Base-by-base conservation (phyloP, 129 eudicot species). In the Solidago caesia region DNA sequence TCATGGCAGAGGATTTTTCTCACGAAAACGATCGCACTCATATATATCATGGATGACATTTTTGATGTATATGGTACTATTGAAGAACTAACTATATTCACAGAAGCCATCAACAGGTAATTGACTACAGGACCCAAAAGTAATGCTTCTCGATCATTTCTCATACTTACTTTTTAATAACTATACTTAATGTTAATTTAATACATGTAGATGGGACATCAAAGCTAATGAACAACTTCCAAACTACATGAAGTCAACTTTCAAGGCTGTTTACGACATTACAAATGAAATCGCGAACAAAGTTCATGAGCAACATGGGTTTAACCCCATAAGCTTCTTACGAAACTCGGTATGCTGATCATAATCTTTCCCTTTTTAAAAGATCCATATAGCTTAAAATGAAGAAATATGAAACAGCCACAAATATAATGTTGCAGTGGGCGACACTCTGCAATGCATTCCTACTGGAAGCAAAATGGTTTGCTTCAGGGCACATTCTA, bases 21-120 rank as follows among this genome's bases (percentile, higher is more conserved):
- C 51, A 76, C 91, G n/a, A 90, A 90, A 41, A 25, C 73, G 16
- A 75, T 87, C 10, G 62, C 89, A 1, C 72, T 90, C 15, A 73
- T 90, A n/a, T 85, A 87, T 63, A 43, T 87, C 12, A 59, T 90
- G 2, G 92, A 90, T 70, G 92, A 85, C 56, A 77, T 90, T 15
- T 90, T 85, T 51, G 92, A 90, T 75, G 57, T 90, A 8, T 90
- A 85, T 33, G 90, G 87, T 15, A 84, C 80, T 2, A 26, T 63
- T 0, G 64, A 84, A 8, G 81, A 90, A 44, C 83, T 90, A 67
- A 61, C 66, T 15, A 51, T 85, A 80, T 82, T 90, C 72, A 85
- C 89, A 6, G 62, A 83, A 57, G 90, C 85, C 43, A 63, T 82
- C 5, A 75, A 84, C 25, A 87, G 79, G 89, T 87, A 82, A 6